phyloP scores from a whole-genome alignment of 371 early-diverging fungal genomes.

The Lichtheimia ramosa region DNA sequence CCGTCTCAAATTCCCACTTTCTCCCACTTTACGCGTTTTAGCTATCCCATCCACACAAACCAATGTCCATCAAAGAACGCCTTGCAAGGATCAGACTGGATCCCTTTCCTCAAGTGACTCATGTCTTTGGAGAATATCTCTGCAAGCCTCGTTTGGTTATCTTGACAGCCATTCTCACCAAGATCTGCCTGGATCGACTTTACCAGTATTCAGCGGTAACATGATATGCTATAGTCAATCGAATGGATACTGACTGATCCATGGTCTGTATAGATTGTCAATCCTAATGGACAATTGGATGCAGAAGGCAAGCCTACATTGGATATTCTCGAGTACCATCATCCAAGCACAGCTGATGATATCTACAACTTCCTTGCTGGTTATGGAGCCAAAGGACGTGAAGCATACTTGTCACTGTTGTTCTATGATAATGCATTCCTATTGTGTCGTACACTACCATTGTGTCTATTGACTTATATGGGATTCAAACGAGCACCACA shows the following conservation, averaged over 20 bases:
- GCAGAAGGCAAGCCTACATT: constrained; percentile 29
- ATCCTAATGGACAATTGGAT: constrained; percentile 34
- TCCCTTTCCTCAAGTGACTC: constrained; percentile 39
- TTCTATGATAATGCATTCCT: constrained; percentile 40
- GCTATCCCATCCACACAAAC: not conserved
- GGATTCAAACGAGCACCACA: constrained; percentile 33
- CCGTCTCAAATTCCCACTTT: not conserved
- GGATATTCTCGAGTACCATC: constrained; percentile 46
- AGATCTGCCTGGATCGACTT: constrained; percentile 45
- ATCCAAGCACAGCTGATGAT: constrained; percentile 29
- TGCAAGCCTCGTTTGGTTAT: constrained; percentile 44
- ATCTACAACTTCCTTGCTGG: constrained; percentile 29
- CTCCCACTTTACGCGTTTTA: not conserved
- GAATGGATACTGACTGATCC: too few relatives aligned
- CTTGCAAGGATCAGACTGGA: constrained; percentile 33
- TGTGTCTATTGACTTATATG: constrained; percentile 35
- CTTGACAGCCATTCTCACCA: constrained; percentile 34
- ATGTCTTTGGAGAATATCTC: constrained; percentile 19
- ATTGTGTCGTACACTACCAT: constrained; percentile 31
- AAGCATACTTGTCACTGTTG: constrained; percentile 36
- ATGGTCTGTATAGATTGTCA: constrained; percentile 28
- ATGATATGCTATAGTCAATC: not conserved
- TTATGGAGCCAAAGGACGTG: constrained; percentile 43
- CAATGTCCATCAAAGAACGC: constrained; percentile 11
- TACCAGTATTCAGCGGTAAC: constrained; percentile 42